phyloP scores from a whole-genome alignment of 1,139 yeast genomes.

The Scheffersomyces titani region DNA sequence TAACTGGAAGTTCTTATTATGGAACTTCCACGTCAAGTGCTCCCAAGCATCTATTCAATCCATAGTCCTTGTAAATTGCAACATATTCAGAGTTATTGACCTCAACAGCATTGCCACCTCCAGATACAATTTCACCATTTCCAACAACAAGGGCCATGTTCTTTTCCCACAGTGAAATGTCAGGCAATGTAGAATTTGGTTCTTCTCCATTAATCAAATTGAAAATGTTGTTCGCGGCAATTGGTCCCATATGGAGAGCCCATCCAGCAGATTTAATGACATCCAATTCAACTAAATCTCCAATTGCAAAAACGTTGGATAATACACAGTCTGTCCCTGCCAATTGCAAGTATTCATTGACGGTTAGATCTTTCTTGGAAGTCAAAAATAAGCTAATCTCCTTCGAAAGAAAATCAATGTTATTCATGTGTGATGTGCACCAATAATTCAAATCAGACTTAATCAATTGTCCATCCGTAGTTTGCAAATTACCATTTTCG shows the following conservation, averaged over 20 bases:
- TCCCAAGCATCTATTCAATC: neutral
- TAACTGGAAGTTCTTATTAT: too few relatives aligned
- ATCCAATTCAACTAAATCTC: slow-evolving; percentile 43
- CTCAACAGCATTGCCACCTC: slow-evolving; percentile 36
- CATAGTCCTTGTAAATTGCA: slow-evolving; percentile 41
- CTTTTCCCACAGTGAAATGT: slow-evolving; percentile 33
- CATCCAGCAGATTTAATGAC: slow-evolving; percentile 50
- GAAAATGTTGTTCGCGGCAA: slow-evolving; percentile 39
- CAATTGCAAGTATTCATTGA: slow-evolving; percentile 42
- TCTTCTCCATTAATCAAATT: slow-evolving; percentile 33
- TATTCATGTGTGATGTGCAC: slow-evolving; percentile 47
- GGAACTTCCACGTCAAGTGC: neutral
- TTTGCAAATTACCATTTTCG: slow-evolving; percentile 29
- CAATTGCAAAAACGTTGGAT: slow-evolving; percentile 36
- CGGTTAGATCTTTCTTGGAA: slow-evolving; percentile 26
- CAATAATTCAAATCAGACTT: slow-evolving; percentile 40
- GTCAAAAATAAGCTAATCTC: slow-evolving; percentile 24
- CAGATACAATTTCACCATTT: slow-evolving; percentile 41
- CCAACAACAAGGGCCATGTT: slow-evolving; percentile 51
- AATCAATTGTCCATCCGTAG: slow-evolving; percentile 31
- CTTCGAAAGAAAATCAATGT: slow-evolving; percentile 27
- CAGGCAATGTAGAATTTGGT: slow-evolving; percentile 26
- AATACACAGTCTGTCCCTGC: slow-evolving; percentile 11
- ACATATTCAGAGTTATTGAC: slow-evolving; percentile 36
- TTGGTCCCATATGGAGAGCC: slow-evolving; percentile 49